Base-by-base conservation (phyloP, 257 asterid genomes). In the Nicotiana tomentosiformis region DNA sequence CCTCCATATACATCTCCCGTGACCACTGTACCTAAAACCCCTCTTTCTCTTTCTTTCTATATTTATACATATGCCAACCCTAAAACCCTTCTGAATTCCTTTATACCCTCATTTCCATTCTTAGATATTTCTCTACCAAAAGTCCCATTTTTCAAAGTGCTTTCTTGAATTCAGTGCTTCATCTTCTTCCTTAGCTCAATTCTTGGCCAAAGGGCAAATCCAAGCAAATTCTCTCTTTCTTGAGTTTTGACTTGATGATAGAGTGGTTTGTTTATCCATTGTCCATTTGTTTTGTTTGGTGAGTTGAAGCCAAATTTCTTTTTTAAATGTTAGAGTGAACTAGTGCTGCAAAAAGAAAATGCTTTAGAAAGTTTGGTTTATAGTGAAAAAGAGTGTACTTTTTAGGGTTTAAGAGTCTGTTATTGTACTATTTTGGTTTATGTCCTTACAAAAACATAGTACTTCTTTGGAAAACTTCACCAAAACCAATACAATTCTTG, bases 1-100 rank as follows among this genome's bases (percentile, higher is more conserved):
- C 86, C 11, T 8, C 76, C 29, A 10, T 6, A 29, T 57, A 18
- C 84, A 84, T 56, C 86, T 23, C 95, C 89, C 95, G 97, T 93
- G 96, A 91, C 96, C 88, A 55, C 81, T 82, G 67, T 69, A 72
- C 87, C 66, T 84, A 69, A 64, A 78, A 80, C 66, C 61, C 56
- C 81, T 43, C 1, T 26, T 23, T 29, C 78, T 33, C 66, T 18
- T 39, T 20, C 83, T 66, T 68, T 70, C 86, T 49, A 29, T 55
- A 62, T 51, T 78, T 15, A 37, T 64, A 33, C 5, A 77, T 35
- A 67, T 61, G 43, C 78, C 78, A 76, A 85, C 55, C 61, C 49
- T 26, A 68, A 10, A 62, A 46, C 66, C 70, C 67, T 15, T 53
- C 6, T 35, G 11, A 49, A 72, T 80, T 77, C 83, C 83, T 85